Evolutionary conservation across 371 early-diverging fungal genomes (phyloP).

Genomic region (Zopfochytrium polystomum): DNA sequence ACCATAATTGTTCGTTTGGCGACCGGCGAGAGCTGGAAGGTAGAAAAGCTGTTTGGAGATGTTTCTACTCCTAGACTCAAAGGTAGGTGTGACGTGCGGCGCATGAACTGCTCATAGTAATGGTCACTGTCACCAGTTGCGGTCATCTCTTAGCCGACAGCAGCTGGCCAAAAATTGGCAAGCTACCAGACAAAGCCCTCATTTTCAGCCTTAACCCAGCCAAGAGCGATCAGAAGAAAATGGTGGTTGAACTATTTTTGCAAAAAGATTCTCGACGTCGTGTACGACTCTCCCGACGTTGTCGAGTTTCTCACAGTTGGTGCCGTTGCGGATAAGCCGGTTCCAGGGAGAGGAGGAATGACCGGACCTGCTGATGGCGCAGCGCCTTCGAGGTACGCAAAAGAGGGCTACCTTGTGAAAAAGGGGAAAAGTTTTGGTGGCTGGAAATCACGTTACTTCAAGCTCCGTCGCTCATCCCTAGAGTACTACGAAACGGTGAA

Average conservation of each 20-base stretch:
- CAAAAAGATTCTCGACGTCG: slow-evolving; percentile 58
- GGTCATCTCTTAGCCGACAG: slow-evolving; percentile 35
- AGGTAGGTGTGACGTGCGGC: too few species aligned
- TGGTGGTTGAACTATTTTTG: slow-evolving; percentile 73
- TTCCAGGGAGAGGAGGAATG: neutral
- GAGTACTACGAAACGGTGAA: slow-evolving; percentile 67
- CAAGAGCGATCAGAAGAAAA: slow-evolving; percentile 41
- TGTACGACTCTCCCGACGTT: slow-evolving; percentile 59
- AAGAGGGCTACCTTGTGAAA: slow-evolving; percentile 80
- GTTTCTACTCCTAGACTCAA: slow-evolving; percentile 67
- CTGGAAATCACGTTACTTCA: slow-evolving; percentile 79
- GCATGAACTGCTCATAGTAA: too few species aligned
- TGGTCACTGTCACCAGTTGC: slow-evolving; percentile 1
- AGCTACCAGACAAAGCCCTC: slow-evolving; percentile 73
- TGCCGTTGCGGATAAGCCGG: slow-evolving; percentile 27
- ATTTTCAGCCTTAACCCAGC: slow-evolving; percentile 45
- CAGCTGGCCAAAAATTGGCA: slow-evolving; percentile 54
- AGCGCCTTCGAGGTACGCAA: slow-evolving; percentile 24
- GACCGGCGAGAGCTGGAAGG: slow-evolving; percentile 64
- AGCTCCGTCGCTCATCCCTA: slow-evolving; percentile 55
- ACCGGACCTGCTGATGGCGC: slow-evolving; percentile 5
- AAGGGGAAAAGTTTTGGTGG: slow-evolving; percentile 83
- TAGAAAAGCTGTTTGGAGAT: slow-evolving; percentile 80
- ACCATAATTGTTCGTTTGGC: slow-evolving; percentile 18
- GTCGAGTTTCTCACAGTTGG: slow-evolving; percentile 73